Percentiles rank a stretch among this genome's conserved stretches.
Conservation (phyloP, 768 basidiomycete species). For the Naganishia randhawae region DNA sequence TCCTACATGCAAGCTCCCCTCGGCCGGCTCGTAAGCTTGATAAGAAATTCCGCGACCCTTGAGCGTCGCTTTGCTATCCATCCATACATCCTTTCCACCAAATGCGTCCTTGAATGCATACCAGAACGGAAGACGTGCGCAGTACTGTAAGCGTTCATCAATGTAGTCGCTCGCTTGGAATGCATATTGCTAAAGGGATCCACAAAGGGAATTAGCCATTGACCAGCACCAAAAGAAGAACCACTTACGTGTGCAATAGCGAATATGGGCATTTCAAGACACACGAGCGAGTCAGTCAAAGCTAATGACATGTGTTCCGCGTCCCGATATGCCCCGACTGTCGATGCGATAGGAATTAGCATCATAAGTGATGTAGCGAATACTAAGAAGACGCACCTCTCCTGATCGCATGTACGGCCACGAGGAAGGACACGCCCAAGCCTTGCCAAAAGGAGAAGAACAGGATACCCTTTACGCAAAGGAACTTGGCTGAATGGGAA, state of each 20-base stretch:
- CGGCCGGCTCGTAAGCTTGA: conserved; percentile 91
- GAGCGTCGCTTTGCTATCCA: conserved; percentile 76
- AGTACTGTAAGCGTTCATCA: conserved; percentile 60
- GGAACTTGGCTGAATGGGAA: conserved; percentile 70
- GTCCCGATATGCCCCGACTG: conserved; percentile 80
- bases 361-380: neutral
- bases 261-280: conserved; percentile 96
- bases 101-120: conserved; percentile 86
- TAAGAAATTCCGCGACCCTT: conserved; percentile 90
- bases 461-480: conserved; percentile 96
- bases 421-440: conserved; percentile 78
- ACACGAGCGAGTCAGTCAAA: conserved; percentile 84
- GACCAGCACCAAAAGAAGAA: neutral
- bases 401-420: conserved; percentile 70
- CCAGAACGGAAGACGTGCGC: conserved; percentile 75
- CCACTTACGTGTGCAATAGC: conserved; percentile 76
- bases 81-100: conserved; percentile 76
- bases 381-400: conserved; percentile 50
- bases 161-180: conserved; percentile 88
- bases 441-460: conserved; percentile 99
- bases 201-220: neutral
- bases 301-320: conserved; percentile 83
- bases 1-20: conserved; percentile 87
- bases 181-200: conserved; percentile 59
- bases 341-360: neutral